These are phyloP conservation scores for Escovopsis sp. DNA, from an alignment of 2,329 filamentous ascomycete species.

Conservation along the genomic window DNA sequence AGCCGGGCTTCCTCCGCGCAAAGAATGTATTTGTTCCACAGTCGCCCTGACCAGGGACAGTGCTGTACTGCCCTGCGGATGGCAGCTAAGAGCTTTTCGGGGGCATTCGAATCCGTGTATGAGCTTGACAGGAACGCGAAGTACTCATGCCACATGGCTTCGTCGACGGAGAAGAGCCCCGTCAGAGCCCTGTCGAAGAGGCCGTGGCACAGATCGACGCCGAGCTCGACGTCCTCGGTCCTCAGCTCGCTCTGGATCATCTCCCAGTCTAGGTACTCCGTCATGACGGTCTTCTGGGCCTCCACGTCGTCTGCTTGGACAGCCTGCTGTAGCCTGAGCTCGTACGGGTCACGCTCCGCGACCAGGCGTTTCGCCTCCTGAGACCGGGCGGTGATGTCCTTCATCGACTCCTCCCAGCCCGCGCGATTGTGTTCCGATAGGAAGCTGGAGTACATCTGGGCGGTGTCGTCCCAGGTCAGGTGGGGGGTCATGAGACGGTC, in stretches of 20 bases:
- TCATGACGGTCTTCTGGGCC: constrained; percentile 35
- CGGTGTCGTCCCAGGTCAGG: constrained; percentile 59
- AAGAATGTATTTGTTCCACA: constrained; percentile 85
- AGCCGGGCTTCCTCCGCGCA: constrained; percentile 66
- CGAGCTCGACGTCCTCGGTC: constrained; percentile 27
- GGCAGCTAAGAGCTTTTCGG: constrained; percentile 46
- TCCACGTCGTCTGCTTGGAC: constrained; percentile 39
- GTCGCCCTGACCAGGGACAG: constrained; percentile 79
- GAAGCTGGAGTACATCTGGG: constrained; percentile 60
- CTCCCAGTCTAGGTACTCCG: constrained; percentile 79
- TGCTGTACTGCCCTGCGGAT: constrained; percentile 74
- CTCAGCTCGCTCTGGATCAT: constrained; percentile 42
- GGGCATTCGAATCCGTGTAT: constrained; percentile 21
- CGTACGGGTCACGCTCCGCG: constrained; percentile 47
- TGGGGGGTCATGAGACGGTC: constrained; percentile 61
- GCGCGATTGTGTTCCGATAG: constrained; percentile 54
- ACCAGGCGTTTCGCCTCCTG: constrained; percentile 50
- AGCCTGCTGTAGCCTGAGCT: constrained; percentile 50
- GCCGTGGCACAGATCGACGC: constrained; percentile 40
- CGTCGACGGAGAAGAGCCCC: constrained; percentile 55
- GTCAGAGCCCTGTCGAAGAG: constrained; percentile 67
- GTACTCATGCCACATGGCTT: constrained; percentile 71
- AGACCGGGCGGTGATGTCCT: constrained; percentile 47
- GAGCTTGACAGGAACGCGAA: constrained; percentile 54
- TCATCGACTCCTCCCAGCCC: constrained; percentile 64